Evolutionary conservation across 192 early-diverging fungal genomes (phyloP), one percentile per base, ranked within the genome.

Genomic region (Mortierella antarctica): DNA sequence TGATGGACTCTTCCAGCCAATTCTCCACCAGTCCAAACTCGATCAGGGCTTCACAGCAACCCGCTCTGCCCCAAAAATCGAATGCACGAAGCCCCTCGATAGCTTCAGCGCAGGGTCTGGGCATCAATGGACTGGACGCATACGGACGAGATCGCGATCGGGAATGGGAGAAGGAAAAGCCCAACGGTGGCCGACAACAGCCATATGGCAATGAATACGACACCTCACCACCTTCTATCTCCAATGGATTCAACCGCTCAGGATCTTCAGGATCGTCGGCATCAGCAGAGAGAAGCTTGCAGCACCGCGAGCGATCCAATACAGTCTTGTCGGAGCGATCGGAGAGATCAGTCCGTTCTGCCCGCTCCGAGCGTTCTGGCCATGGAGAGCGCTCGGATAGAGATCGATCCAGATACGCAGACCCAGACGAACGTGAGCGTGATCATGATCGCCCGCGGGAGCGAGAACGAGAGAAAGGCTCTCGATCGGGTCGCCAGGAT

Each of bases 71-170:
- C 45, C 68, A 67, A 45, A 79, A 79, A 51, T 79, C 77, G 11
- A 80, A 80, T 62, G 77, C 77, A 57, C 77, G 77, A 45, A 68
- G 64, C 21, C 77, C 77, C 9, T 80, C 77, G 17, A 64, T 80
- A 54, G 69, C 70, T 44, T 80, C 77, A 9, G 77, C 77, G 39
- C 65, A 71, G n/a, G 77, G 77, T 53, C 39, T 80, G 18, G 77
- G 77, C 6, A 80, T 80, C 56, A 71, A 80, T 21, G 70, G 70
- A 11, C 4, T 72, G 64, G 77, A 80, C 47, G 15, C 64, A 4
- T 68, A 71, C 60, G 77, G 77, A 45, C 77, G 70, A 12, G 63
- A 64, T 6, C 55, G 71, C 9, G 76, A 79, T 15, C 50, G 49
- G 17, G 72, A 66, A 42, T 56, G 72, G 41, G 74, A 76, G 23